Percentiles rank a stretch among this genome's conserved stretches.
Conservation (phyloP, 192 early-diverging fungal species). For the Coemansia sp. region DNA sequence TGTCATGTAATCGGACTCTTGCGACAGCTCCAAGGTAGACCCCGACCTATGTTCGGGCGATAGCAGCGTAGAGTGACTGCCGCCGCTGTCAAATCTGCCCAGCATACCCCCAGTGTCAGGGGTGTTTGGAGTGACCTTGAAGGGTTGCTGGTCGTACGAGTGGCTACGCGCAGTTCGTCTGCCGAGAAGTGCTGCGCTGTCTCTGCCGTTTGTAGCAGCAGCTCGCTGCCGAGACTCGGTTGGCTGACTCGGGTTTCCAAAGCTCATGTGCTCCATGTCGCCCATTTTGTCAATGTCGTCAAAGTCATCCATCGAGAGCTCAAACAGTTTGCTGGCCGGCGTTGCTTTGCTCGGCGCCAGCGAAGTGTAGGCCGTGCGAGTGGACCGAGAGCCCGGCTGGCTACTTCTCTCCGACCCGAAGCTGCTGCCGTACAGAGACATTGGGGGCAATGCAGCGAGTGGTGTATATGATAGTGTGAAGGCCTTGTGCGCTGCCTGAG, state of each 20-base stretch:
- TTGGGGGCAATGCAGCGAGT: neutral
- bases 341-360: neutral
- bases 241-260: slow-evolving; percentile 9
- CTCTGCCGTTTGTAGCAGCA: neutral
- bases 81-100: neutral
- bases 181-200: neutral
- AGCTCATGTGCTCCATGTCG: slow-evolving; percentile 48
- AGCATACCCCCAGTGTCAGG: neutral
- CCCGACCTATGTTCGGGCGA: neutral
- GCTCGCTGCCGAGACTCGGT: neutral
- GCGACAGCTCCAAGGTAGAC: neutral
- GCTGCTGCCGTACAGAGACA: slow-evolving; percentile 26
- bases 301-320: slow-evolving; percentile 33
- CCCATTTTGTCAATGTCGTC: slow-evolving; percentile 36
- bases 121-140: neutral
- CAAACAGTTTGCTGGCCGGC: slow-evolving; percentile 15
- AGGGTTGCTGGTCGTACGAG: slow-evolving; percentile 19
- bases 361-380: slow-evolving; percentile 23
- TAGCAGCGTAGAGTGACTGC: neutral
- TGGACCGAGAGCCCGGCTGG: slow-evolving; percentile 3
- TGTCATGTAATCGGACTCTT: neutral
- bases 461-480: neutral
- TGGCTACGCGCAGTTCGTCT: slow-evolving; percentile 2
- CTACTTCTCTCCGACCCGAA: slow-evolving; percentile 7
- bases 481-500: neutral